Evolutionary conservation across 2,329 filamentous ascomycete species (phyloP).

Genomic region (Fusarium palustre): DNA sequence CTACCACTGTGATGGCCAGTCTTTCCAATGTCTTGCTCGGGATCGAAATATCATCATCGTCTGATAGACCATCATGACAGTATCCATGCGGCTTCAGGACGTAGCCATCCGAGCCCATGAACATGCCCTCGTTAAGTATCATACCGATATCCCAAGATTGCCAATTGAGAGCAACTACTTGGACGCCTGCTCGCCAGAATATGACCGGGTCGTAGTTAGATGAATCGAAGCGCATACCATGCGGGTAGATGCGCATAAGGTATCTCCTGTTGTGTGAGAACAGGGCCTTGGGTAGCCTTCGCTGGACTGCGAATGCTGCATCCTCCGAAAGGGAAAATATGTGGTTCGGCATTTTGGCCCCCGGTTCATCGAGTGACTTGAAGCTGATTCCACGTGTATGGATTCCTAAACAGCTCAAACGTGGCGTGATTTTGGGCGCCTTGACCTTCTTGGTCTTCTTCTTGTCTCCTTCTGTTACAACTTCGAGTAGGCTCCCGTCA

Average conservation of each 20-base stretch:
- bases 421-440: background rate
- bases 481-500: conserved; percentile 5
- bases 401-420: conserved; percentile 11
- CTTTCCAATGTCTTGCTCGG: background rate
- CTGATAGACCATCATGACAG: rapidly evolving
- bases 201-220: conserved; percentile 92
- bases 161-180: conserved; percentile 98
- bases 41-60: background rate
- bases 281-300: conserved; percentile 75
- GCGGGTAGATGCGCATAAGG: conserved; percentile 92
- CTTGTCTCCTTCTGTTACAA: background rate
- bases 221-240: conserved; percentile 79
- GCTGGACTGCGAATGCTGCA: conserved; percentile 68
- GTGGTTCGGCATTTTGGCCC: conserved; percentile 68
- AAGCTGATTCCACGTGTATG: conserved; percentile 17
- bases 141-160: conserved; percentile 92
- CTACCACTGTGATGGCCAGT: background rate
- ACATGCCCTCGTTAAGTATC: conserved; percentile 98
- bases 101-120: conserved; percentile 85
- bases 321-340: conserved; percentile 92
- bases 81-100: conserved; percentile 84
- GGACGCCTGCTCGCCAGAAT: conserved; percentile 92
- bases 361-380: conserved; percentile 4
- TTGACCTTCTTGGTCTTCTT: conserved; percentile 19
- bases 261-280: conserved; percentile 87